Base-by-base conservation (phyloP, 129 eudicot genomes). In the Kitagawia praeruptora region DNA sequence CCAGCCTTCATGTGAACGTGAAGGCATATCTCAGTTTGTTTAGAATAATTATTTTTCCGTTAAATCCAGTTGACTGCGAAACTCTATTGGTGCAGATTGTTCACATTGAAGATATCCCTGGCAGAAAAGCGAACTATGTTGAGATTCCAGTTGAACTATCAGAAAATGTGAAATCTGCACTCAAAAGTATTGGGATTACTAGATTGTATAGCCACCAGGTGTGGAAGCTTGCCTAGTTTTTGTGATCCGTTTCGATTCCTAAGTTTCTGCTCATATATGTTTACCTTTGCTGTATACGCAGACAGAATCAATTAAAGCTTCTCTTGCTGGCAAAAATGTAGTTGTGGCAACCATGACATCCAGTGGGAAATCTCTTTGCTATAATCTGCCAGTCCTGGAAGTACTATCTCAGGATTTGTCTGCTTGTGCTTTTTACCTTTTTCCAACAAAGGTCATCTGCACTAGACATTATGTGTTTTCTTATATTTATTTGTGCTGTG, bases 351-450 rank as follows among this genome's bases (percentile, higher is more conserved):
- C 99, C 77, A 87, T 87, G 96, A 95, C 99, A 82, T 95, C 97
- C 46, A 95, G 99, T 89, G 97, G 97, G 84, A 95, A 95, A 78
- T 95, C 99, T 81, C 96, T 95, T 64, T 95, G 98, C 84, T 95
- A 95, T 71, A 95, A 92, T 86, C 46, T 95, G 61, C 99, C 97
- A 74, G 99, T 95, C 77, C 75, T 95, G 77, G 97, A 95, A 90
- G 87, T 84, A 79, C 82, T 95, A 34, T 87, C 89, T 45, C 91
- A 90, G 71, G 75, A 92, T 85, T 83, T 80, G 74, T 87, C 84
- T 70, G 93, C 96, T 63, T 95, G 96, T 87, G 94, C 97, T 78
- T 76, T 95, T 18, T 95, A 90, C 86, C 86, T 95, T 81, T 95
- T 95, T 75, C 97, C 97, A 70, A 95, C 97, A 34, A 95, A 95